phyloP scores from a whole-genome alignment of 1,284 basidiomycete species.

The Tilletia setariae region DNA sequence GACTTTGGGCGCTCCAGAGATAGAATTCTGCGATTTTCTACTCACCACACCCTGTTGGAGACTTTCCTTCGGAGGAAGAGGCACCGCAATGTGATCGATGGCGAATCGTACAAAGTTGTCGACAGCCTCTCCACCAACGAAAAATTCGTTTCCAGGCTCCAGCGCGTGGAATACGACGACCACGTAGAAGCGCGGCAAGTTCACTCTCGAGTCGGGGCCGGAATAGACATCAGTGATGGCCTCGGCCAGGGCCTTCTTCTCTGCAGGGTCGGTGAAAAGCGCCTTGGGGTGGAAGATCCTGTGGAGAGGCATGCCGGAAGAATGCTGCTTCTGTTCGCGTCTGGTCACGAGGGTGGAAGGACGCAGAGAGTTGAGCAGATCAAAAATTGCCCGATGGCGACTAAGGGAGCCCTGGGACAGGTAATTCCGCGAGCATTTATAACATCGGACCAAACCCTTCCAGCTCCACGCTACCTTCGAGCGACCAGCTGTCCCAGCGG shows the following conservation, averaged over 20 bases:
- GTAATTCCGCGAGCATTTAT: too few relatives aligned
- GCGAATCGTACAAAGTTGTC: neutral
- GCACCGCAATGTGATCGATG: neutral
- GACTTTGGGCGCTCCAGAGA: too few relatives aligned
- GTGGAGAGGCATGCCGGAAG: neutral
- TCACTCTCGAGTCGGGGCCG: constrained; percentile 1
- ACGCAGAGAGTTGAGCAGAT: too few relatives aligned
- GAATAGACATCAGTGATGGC: neutral
- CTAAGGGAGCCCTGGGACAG: too few relatives aligned
- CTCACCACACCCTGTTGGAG: neutral
- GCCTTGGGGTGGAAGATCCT: constrained; percentile 1
- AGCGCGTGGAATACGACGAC: neutral
- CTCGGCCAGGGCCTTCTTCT: neutral
- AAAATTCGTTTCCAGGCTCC: neutral
- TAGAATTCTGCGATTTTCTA: neutral
- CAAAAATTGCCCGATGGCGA: too few relatives aligned
- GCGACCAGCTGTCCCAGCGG: too few relatives aligned
- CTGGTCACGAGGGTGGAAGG: too few relatives aligned
- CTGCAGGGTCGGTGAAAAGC: neutral
- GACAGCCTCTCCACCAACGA: neutral
- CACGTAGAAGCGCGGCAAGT: neutral
- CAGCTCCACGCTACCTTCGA: too few relatives aligned
- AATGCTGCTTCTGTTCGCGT: too few relatives aligned
- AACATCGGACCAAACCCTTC: too few relatives aligned
- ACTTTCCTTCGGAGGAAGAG: neutral